Percentiles rank a stretch among this genome's conserved stretches.
phyloP scores from a whole-genome alignment of 2,329 filamentous ascomycete species.

The Colletotrichum acutatum region DNA sequence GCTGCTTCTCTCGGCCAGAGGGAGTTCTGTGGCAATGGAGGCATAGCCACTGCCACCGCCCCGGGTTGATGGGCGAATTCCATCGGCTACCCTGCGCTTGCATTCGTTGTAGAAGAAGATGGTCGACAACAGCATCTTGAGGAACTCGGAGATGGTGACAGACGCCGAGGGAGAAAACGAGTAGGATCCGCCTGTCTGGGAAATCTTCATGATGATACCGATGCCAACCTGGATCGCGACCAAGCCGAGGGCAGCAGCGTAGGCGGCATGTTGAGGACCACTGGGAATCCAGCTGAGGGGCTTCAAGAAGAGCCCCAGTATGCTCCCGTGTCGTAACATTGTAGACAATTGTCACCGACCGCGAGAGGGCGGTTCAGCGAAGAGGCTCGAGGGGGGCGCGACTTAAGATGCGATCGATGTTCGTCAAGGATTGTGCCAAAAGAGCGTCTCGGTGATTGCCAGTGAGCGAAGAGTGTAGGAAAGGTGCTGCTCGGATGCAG shows the following conservation, averaged over 20 bases:
- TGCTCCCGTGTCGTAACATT: conserved; percentile 34
- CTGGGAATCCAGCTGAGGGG: conserved; percentile 31
- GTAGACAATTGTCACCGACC: conserved; percentile 10
- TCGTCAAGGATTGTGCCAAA: conserved; percentile 2
- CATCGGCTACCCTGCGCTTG: conserved; percentile 32
- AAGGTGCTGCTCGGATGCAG: neutral
- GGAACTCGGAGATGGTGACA: conserved; percentile 46
- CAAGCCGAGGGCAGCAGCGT: conserved; percentile 44
- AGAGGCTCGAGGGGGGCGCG: neutral
- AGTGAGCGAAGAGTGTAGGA: neutral
- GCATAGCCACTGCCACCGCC: conserved; percentile 35
- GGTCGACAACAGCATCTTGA: conserved; percentile 45
- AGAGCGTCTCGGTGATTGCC: conserved; percentile 17
- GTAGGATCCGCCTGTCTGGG: conserved; percentile 42
- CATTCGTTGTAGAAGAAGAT: conserved; percentile 44
- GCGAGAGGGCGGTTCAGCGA: conserved; percentile 2
- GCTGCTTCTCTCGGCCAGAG: conserved; percentile 33
- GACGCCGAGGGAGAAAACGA: conserved; percentile 45
- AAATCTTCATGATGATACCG: conserved; percentile 46
- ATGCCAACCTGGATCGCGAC: conserved; percentile 48
- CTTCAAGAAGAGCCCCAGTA: conserved; percentile 35
- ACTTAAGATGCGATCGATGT: neutral
- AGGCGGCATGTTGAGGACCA: conserved; percentile 38
- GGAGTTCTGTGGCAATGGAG: conserved; percentile 32
- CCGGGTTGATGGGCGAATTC: conserved; percentile 35